Conservation (phyloP, 2,329 filamentous ascomycete genomes). For the Penicillium sp. region DNA sequence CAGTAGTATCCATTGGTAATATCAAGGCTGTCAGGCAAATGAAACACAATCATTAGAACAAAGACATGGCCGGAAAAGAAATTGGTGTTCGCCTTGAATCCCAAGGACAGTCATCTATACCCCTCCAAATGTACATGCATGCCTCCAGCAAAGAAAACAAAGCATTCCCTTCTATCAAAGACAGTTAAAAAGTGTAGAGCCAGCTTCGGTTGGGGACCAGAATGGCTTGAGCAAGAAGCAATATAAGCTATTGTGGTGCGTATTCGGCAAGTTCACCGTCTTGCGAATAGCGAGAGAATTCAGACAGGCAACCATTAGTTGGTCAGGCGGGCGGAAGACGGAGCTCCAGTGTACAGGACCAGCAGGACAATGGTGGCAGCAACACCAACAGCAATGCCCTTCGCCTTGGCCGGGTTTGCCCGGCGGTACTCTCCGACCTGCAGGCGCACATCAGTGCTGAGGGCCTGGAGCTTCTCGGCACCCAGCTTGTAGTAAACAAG, state of each 20-base stretch:
- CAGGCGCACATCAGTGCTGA: constrained; percentile 53
- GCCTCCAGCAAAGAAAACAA: constrained; percentile 26
- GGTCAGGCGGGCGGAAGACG: constrained; percentile 25
- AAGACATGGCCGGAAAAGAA: constrained; percentile 19
- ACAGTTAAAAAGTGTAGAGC: constrained; percentile 19
- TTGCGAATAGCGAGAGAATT: constrained; percentile 6
- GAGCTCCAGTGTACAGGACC: constrained; percentile 32
- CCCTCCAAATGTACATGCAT: constrained; percentile 35
- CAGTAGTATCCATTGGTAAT: constrained; percentile 26
- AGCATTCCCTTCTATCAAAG: constrained; percentile 28
- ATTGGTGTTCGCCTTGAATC: constrained; percentile 23
- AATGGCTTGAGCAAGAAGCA: constrained; percentile 16
- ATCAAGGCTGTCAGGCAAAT: constrained; percentile 26
- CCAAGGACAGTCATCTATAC: constrained; percentile 27
- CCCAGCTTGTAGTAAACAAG: constrained; percentile 70
- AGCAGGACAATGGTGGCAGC: constrained; percentile 28
- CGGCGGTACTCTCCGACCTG: constrained; percentile 38
- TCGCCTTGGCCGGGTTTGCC: constrained; percentile 32
- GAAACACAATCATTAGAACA: constrained; percentile 30
- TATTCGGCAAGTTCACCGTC: constrained; percentile 14
- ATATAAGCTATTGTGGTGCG: constrained; percentile 17
- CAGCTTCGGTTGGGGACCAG: constrained; percentile 3
- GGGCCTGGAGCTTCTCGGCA: constrained; percentile 59
- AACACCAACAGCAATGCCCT: constrained; percentile 28
- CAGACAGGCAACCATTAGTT: constrained; percentile 19